Base-by-base conservation (phyloP, 768 basidiomycete genomes). In the Leccinum boreale region DNA sequence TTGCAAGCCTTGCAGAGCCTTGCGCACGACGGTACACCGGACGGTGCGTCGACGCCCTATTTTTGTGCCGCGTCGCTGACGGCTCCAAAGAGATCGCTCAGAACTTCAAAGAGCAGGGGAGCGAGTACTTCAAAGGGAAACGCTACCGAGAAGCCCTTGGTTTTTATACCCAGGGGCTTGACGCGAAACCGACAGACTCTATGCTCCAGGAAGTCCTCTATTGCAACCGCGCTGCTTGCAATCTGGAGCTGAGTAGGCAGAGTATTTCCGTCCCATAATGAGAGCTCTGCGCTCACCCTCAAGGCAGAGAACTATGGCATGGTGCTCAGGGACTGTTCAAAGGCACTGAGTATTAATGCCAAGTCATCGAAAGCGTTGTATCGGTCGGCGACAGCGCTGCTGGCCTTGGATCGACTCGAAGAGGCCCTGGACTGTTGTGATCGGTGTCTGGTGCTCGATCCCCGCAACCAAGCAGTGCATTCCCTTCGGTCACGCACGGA, bases 41-140 rank as follows among this genome's bases (percentile, higher is more conserved):
- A 98, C 77, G 95, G 96, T 98, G 70, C 67, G 92, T 83, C 15
- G 17, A 17, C 23, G 10, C 29, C 44, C 23, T 19, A 8, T 28
- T 42, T 35, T 28, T 21, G 51, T 29, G 19, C 11, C 29, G 39
- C 19, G 3, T 51, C 50, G 4, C 31, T 62, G 45, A 65, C 8
- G 23, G 36, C 58, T 24, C 0, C 44, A 26, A 61, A 96, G 97
- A 98, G 71, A 78, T 93, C 62, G 93, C 96, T 1, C 80, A 84
- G 59, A 94, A 90, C 67, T 97, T 98, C 75, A 98, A 97, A 72
- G 86, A 92, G 53, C 92, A 96, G 69, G 97, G 94, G 5, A 98
- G 98, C 69, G 94, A 95, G 55, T 92, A 96, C 66, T 96, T 90
- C 76, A 87, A 85, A 62, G 88, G 87, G 28, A 92, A 91, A 67